phyloP scores from a whole-genome alignment of 176 grass and related monocot genomes.

The Cenchrus americanus region DNA sequence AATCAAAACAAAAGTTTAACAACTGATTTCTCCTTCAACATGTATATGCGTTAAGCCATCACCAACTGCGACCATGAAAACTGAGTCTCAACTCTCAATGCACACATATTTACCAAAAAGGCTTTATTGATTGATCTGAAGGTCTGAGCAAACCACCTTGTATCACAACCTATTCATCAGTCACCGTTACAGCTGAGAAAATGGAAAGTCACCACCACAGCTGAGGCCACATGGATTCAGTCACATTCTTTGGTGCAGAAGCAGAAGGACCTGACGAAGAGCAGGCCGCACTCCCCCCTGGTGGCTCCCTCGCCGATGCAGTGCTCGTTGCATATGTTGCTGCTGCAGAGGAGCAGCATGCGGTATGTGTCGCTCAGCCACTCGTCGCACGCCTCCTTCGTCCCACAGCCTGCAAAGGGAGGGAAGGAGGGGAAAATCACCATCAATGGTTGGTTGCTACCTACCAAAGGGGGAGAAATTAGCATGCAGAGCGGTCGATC shows the following conservation, averaged over 20 bases:
- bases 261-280: slow-evolving; percentile 28
- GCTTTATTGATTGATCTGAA: not conserved
- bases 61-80: too few species aligned
- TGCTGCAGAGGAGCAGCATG: slow-evolving; percentile 18
- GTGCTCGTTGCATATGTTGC: not conserved
- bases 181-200: not conserved
- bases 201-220: not conserved
- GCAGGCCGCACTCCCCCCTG: not conserved
- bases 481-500: not conserved
- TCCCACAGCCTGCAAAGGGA: not conserved
- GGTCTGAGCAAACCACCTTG: not conserved
- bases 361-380: slow-evolving; percentile 14
- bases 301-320: slow-evolving; percentile 18
- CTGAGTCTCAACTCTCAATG: too few species aligned
- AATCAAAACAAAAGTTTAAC: too few species aligned
- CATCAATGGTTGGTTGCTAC: not conserved
- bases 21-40: too few species aligned
- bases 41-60: too few species aligned
- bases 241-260: slow-evolving; percentile 34
- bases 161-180: not conserved
- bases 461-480: not conserved
- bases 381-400: not conserved
- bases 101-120: not conserved
- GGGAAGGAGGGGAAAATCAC: not conserved
- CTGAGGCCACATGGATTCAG: not conserved